These are phyloP conservation scores for Clarireedia paspali DNA, from an alignment of 2,329 filamentous ascomycete genomes.

Conservation along the genomic window DNA sequence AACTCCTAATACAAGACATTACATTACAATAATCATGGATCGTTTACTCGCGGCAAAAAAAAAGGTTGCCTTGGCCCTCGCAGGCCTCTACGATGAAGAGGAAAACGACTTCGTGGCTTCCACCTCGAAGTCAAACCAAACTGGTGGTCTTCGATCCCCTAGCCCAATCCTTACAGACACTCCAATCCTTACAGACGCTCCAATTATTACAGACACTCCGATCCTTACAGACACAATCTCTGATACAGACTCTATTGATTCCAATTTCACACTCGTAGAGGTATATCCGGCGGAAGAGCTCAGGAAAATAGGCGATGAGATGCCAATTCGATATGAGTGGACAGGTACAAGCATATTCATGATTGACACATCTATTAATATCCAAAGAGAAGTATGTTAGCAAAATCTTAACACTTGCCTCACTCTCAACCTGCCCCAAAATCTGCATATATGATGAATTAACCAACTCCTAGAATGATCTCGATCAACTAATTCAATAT, in stretches of 20 bases:
- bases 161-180: no score
- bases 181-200: no score
- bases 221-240: no score
- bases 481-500: slow-evolving; percentile 11
- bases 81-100: neutral
- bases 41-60: no score
- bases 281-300: neutral
- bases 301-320: neutral
- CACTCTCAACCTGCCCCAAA: neutral
- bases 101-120: neutral
- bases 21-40: no score
- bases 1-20: no score
- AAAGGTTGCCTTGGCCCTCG: neutral
- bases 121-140: neutral
- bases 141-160: neutral
- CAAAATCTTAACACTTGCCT: no score
- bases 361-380: neutral
- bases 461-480: slow-evolving; percentile 9
- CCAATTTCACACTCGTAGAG: no score
- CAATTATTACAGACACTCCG: no score
- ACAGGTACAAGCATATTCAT: slow-evolving; percentile 18
- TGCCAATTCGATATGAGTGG: slow-evolving; percentile 16
- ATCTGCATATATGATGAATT: neutral
- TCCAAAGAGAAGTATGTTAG: slow-evolving; percentile 13
- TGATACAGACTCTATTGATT: no score